Conservation (phyloP, 1,139 yeast genomes). For the Yamadazyma triangularis region DNA sequence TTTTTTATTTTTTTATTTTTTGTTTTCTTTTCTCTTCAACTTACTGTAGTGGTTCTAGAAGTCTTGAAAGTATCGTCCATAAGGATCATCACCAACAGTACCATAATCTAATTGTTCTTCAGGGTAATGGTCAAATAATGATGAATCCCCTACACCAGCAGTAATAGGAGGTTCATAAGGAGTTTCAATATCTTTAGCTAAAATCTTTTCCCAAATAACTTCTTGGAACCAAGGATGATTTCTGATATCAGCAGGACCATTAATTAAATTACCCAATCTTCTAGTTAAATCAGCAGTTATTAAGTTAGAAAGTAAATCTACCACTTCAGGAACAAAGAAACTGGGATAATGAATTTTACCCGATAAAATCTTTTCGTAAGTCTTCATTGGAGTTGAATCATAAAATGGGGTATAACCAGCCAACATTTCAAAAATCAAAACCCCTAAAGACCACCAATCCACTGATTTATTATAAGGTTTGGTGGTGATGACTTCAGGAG, state of each 20-base stretch:
- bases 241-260: slow-evolving; percentile 85
- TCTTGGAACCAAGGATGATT: slow-evolving; percentile 92
- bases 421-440: slow-evolving; percentile 89
- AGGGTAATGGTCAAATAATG: slow-evolving; percentile 89
- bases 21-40: too few relatives aligned
- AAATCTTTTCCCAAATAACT: slow-evolving; percentile 91
- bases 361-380: slow-evolving; percentile 86
- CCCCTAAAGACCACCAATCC: slow-evolving; percentile 98
- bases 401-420: slow-evolving; percentile 98
- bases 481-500: slow-evolving; percentile 95
- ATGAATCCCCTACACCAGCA: slow-evolving; percentile 92
- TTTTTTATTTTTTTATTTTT: too few relatives aligned
- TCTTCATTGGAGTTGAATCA: slow-evolving; percentile 94
- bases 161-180: slow-evolving; percentile 99
- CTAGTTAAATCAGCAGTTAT: slow-evolving; percentile 87
- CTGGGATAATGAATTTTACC: slow-evolving; percentile 86
- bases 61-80: slow-evolving; percentile 66
- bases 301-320: slow-evolving; percentile 70
- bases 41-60: too few relatives aligned
- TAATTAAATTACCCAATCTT: slow-evolving; percentile 84
- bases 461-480: slow-evolving; percentile 95
- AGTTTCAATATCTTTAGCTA: slow-evolving; percentile 87
- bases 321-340: slow-evolving; percentile 80
- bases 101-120: slow-evolving; percentile 93
- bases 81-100: slow-evolving; percentile 72